Percentiles rank a stretch among this genome's conserved stretches.
Evolutionary conservation across 148 eudicot genomes (phyloP).

Genomic region (Heliosperma pusillum): DNA sequence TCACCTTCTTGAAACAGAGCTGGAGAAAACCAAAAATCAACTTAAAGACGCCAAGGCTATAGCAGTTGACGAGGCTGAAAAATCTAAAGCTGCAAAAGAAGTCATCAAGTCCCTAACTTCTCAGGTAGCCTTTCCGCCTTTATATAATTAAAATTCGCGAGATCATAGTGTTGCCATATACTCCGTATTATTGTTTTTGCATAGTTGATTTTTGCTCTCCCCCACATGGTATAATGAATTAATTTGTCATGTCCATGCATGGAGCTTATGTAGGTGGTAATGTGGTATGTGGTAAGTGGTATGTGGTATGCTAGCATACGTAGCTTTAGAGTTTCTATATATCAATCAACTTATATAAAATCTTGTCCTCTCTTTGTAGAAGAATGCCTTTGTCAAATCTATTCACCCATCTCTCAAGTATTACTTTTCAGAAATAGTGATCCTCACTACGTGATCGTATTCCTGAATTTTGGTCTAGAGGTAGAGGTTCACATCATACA

Average conservation of each 20-base stretch:
- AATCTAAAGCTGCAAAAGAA: conserved; percentile 82
- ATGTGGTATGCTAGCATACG: neutral
- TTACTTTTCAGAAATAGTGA: too few relatives aligned
- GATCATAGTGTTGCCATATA: neutral
- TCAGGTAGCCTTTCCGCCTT: conserved; percentile 48
- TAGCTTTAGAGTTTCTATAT: neutral
- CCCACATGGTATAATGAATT: neutral
- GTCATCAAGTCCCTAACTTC: conserved; percentile 74
- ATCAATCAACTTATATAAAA: too few relatives aligned
- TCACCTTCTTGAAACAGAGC: conserved; percentile 64
- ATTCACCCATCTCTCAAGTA: neutral
- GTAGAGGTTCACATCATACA: too few relatives aligned
- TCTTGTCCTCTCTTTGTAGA: too few relatives aligned
- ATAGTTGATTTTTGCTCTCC: neutral
- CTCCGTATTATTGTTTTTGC: neutral
- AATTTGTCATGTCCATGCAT: too few relatives aligned
- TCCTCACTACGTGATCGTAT: too few relatives aligned
- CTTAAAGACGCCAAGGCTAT: conserved; percentile 58
- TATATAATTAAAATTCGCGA: neutral
- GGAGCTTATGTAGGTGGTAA: neutral
- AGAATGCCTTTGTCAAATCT: too few relatives aligned
- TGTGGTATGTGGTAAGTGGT: too few relatives aligned
- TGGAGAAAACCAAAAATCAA: conserved; percentile 55
- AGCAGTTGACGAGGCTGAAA: conserved; percentile 78
- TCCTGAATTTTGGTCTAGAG: too few relatives aligned